Base-by-base conservation (phyloP, 2,329 filamentous ascomycete species). In the Colletotrichum chrysophilum region DNA sequence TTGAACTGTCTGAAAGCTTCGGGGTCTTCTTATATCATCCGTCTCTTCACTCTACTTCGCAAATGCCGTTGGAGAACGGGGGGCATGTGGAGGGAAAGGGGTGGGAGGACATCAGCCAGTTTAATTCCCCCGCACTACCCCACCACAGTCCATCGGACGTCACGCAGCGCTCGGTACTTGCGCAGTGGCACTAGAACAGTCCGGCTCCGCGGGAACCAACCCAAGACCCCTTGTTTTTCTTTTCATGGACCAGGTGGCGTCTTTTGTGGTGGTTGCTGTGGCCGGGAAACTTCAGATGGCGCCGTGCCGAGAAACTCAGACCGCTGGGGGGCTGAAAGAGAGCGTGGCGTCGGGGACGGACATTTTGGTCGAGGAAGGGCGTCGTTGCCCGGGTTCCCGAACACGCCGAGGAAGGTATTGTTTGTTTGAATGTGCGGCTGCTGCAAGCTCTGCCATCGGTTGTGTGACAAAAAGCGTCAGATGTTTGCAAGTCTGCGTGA, bases 41-140 rank as follows among this genome's bases (percentile, higher is more conserved):
- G 32, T 14, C 13, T 36, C 9, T 13, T 18, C 7, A 48, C 32
- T 16, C n/a, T 16, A 13, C 16, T 21, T 56, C 62, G 7, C 56
- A 56, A 62, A 21, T 61, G 69, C 56, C 55, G 64, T 48, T 34
- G 62, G 24, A 58, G 43, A 21, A 48, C n/a, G n/a, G 43, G 43
- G n/a, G 43, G 43, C 16, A 48, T 48, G 43, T 48, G 43, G 43
- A 48, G 43, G 10, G 43, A 48, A 48, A 48, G 43, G 43, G 43
- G 34, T 14, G 61, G 21, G 74, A 66, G 34, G 24, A 61, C 32
- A 75, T 70, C 55, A 28, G 52, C 71, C 65, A 52, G 21, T 43
- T 76, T 61, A 36, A 28, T 75, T 60, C 52, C 74, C 74, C 74
- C 74, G 71, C 71, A 75, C 62, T 76, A 76, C 74, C 74, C 74